These are phyloP conservation scores for Solanum raphanifolium DNA, from an alignment of 257 asterid species.

Conservation along the genomic window DNA sequence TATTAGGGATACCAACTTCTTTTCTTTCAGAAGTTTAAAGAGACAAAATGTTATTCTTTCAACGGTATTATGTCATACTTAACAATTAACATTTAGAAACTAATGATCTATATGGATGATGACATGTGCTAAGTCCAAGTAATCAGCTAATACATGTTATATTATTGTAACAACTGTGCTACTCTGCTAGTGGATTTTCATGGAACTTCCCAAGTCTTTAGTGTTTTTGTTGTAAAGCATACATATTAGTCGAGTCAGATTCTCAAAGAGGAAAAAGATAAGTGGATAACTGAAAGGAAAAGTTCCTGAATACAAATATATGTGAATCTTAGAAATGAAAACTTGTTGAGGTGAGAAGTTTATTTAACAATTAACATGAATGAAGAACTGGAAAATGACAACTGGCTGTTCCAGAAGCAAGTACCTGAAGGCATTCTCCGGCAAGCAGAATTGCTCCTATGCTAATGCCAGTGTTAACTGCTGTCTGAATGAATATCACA, in stretches of 20 bases:
- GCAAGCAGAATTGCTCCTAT: conserved; percentile 81
- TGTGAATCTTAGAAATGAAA: not conserved
- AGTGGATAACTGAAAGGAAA: not conserved
- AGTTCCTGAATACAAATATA: not conserved
- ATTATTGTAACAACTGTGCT: not conserved
- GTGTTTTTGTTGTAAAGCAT: not conserved
- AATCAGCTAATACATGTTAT: not conserved
- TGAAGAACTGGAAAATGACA: not conserved
- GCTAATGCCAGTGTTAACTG: conserved; percentile 80
- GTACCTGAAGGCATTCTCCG: conserved; percentile 92
- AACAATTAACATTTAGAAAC: not conserved
- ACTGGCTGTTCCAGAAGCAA: not conserved
- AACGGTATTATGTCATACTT: not conserved
- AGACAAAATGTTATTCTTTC: not conserved
- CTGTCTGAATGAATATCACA: conserved; percentile 81
- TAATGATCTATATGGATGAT: not conserved
- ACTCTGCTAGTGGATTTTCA: not conserved
- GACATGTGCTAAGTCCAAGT: not conserved
- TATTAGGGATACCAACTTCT: not conserved
- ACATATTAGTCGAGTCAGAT: not conserved
- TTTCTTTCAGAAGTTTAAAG: not conserved
- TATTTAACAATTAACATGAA: not conserved
- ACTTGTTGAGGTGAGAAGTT: not conserved
- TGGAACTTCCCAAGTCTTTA: not conserved
- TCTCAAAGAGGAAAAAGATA: not conserved